phyloP scores from a whole-genome alignment of 352 stramenopile genomes.

The Saprolegnia parasitica region DNA sequence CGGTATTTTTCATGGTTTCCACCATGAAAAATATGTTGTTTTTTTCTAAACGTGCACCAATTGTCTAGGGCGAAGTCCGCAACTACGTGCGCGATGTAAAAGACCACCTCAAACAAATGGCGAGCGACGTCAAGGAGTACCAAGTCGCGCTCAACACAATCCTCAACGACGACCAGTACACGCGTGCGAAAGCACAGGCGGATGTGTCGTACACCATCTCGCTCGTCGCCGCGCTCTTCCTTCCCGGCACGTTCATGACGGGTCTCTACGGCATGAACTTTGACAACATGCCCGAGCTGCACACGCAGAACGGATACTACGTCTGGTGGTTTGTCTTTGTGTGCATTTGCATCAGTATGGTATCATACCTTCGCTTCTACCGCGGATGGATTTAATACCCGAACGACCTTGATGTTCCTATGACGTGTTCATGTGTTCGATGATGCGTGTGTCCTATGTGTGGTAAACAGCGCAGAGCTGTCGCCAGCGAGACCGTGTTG shows the following conservation, averaged over 20 bases:
- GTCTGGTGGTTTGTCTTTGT: slow-evolving; percentile 68
- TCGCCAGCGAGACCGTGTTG: too few species aligned
- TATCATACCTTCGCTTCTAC: slow-evolving; percentile 65
- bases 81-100: slow-evolving; percentile 80
- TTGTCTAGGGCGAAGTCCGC: slow-evolving; percentile 44
- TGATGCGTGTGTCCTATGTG: too few species aligned
- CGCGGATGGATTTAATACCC: slow-evolving; percentile 51
- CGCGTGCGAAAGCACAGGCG: slow-evolving; percentile 52
- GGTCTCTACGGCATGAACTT: slow-evolving; percentile 88
- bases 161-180: slow-evolving; percentile 59
- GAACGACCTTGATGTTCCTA: not conserved
- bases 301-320: slow-evolving; percentile 67
- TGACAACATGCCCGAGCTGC: slow-evolving; percentile 74
- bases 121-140: slow-evolving; percentile 75
- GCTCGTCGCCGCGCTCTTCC: slow-evolving; percentile 70
- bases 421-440: too few species aligned
- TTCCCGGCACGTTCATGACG: slow-evolving; percentile 81
- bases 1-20: not conserved
- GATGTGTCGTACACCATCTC: slow-evolving; percentile 76
- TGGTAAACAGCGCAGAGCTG: too few species aligned
- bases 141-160: slow-evolving; percentile 60
- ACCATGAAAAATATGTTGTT: not conserved
- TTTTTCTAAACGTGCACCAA: not conserved
- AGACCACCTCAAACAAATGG: slow-evolving; percentile 71
- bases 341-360: slow-evolving; percentile 39